Conservation (phyloP, 257 asterid species). For the Dorcoceras hygrometricum region DNA sequence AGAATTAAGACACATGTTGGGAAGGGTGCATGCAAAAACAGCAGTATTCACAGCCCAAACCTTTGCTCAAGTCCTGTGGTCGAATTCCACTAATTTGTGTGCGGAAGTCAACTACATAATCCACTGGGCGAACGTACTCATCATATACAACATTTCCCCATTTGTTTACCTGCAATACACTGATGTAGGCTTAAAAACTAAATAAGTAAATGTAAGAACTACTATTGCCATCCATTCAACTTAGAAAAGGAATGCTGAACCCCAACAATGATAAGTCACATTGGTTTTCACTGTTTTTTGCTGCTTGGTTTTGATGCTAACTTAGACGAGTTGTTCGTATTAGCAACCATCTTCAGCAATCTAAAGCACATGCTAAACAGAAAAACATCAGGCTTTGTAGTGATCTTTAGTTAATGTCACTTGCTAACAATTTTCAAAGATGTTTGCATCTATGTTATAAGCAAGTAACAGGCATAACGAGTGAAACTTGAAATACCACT, state of each 20-base stretch:
- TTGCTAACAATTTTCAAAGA: constrained; percentile 11
- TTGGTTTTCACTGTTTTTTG: not conserved
- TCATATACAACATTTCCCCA: constrained; percentile 87
- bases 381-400: not conserved
- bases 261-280: constrained; percentile 17
- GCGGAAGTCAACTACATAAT: constrained; percentile 82
- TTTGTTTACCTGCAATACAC: constrained; percentile 70
- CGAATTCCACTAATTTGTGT: constrained; percentile 94
- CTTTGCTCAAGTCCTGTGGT: constrained; percentile 76
- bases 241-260: not conserved
- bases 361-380: not conserved
- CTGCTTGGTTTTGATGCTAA: not conserved
- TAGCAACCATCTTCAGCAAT: not conserved
- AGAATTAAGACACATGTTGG: not conserved
- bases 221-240: constrained; percentile 8
- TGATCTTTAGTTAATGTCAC: constrained; percentile 1
- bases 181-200: constrained; percentile 18
- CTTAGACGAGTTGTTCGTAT: not conserved
- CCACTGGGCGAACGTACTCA: constrained; percentile 86
- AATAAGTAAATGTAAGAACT: constrained; percentile 14
- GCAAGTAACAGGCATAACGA: constrained; percentile 18
- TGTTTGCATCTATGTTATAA: constrained; percentile 4
- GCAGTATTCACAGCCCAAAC: constrained; percentile 29
- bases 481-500: constrained; percentile 52
- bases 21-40: not conserved